Base-by-base conservation (phyloP, 2,329 filamentous ascomycete genomes). In the Lachnellula hyalina region DNA sequence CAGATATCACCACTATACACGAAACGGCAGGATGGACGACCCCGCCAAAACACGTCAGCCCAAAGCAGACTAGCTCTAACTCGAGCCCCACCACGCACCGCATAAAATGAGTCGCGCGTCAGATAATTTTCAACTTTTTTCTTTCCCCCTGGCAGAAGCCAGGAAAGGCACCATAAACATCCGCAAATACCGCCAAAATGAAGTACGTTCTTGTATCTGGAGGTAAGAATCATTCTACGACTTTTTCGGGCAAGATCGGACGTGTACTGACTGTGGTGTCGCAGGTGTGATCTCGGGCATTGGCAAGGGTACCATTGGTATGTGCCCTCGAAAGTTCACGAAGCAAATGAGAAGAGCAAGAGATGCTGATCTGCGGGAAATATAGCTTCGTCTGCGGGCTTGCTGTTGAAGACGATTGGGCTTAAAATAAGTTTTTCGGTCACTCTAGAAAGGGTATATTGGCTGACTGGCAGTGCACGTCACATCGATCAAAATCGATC, bases 191-290 rank as follows among this genome's bases (percentile, higher is more conserved):
- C 54, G 58, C 58, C 66, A 83, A 75, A 68, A 91, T 90, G 87
- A 89, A 90, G 77, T 90, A 90, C 78, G 85, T 91, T 73, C 78
- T 90, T 63, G 86, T 90, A 63, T 89, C 86, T 65, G 87, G 87
- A 79, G 87, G 86, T 87, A 56, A 17, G 56, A 58, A 42, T 48
- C 11, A n/a, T 9, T 8, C n/a, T 41, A 8, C 5, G 47, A 14
- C 35, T 50, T 42, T 50, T 35, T 52, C 50, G 15, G 40, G 21
- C 9, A 12, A 50, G 32, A 44, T 45, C 45, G 35, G 50, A 49
- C 36, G 34, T n/a, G 38, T 49, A 47, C 53, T 66, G 54, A 67
- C 62, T 25, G 19, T 54, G 48, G 57, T 47, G 23, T 49, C 21
- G 23, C 53, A 71, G 72, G 72, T 69, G 72, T 74, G 45, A 83